Evolutionary conservation across 169 alveolate species (phyloP), one percentile per base, ranked within the genome.

Genomic region (Plasmodium blacklocki): DNA sequence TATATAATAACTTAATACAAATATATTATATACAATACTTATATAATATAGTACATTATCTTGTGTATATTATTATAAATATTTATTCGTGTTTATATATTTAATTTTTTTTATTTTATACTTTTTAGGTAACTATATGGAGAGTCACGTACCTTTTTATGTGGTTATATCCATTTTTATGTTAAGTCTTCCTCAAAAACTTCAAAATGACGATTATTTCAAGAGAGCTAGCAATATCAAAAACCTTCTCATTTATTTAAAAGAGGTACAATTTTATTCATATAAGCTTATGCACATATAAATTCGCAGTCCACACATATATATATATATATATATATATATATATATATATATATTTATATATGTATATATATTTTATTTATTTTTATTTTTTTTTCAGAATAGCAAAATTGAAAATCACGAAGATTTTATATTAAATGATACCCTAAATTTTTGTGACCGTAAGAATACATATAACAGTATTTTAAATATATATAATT

Each of bases 371-470:
- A n/a, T 11, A 29, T 14, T 26, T 6, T n/a, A 12, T 52, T 21
- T 26, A 1, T 1, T 26, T 12, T 29, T 59, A 54, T 54, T 58
- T 73, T 29, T 60, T 45, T 47, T 47, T 19, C 90, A 80, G 90
- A 85, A 63, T 47, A 85, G 92, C 75, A 85, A 85, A 85, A 66
- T 85, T 14, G 92, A 85, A 32, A 85, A 85, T 52, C 92, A 85
- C n/a, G 92, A 85, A 39, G 68, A 85, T 9, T 85, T 60, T 32
- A 85, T 85, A 5, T 52, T 85, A 85, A 85, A 71, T 63, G 92
- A 85, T 18, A 64, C 49, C 7, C 23, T 85, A 59, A 85, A 85
- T 6, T 19, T 85, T 14, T 85, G 92, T 59, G 70, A 60, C 11
- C 73, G 90, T 80, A 67, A 76, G 67, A 60, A 45, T 15, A 19